Conservation (phyloP, 2,329 filamentous ascomycete species). For the Fusarium burgessii region DNA sequence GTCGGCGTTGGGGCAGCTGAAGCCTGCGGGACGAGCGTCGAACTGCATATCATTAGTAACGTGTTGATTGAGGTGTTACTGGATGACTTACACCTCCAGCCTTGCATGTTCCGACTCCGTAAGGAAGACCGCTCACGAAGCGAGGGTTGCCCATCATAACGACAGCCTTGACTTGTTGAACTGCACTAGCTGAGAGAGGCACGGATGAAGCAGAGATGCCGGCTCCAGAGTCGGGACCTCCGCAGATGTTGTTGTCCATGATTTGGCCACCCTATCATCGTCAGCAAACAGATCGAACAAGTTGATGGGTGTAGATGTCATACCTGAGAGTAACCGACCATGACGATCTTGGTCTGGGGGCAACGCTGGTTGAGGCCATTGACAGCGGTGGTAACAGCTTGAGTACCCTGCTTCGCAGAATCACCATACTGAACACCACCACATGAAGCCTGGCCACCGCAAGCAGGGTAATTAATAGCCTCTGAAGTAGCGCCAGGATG, state of each 20-base stretch:
- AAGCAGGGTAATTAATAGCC: conserved; percentile 70
- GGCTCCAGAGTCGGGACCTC: conserved; percentile 64
- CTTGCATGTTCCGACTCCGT: conserved; percentile 70
- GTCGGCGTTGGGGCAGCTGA: conserved; percentile 63
- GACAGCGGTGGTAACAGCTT: conserved; percentile 69
- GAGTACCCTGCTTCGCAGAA: conserved; percentile 68
- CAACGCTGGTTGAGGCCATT: conserved; percentile 68
- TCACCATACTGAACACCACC: conserved; percentile 70
- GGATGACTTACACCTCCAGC: conserved; percentile 64
- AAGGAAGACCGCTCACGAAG: conserved; percentile 65
- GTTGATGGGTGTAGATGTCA: neutral
- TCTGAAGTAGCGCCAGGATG: conserved; percentile 65
- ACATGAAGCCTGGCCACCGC: conserved; percentile 69
- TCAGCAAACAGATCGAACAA: no score
- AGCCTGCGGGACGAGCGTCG: conserved; percentile 68
- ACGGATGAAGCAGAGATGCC: conserved; percentile 59
- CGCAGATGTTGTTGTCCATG: conserved; percentile 72
- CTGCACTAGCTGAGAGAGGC: conserved; percentile 59
- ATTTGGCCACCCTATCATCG: conserved; percentile 68
- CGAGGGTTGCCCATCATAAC: conserved; percentile 75
- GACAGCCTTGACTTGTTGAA: conserved; percentile 69
- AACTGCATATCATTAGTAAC: conserved; percentile 58
- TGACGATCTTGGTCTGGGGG: conserved; percentile 67
- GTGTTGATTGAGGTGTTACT: accelerated
- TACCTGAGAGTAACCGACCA: conserved; percentile 73